Evolutionary conservation across 768 basidiomycete genomes (phyloP), one percentile per base, ranked within the genome.

Genomic region (Nidularia sp.): DNA sequence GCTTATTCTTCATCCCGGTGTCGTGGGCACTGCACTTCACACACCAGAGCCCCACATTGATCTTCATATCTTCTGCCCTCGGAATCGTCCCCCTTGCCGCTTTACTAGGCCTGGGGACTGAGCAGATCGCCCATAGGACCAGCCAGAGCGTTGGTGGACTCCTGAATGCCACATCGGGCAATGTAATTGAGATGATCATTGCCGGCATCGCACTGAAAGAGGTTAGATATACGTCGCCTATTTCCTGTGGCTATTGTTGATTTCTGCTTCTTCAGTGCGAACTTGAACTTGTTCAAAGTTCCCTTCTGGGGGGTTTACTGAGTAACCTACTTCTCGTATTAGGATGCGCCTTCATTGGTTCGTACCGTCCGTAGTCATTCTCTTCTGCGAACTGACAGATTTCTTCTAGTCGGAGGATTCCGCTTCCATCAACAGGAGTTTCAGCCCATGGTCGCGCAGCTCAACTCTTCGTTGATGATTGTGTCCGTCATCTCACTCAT

Each of bases 281-380:
- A 59, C 65, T 82, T 4, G 74, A 75, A 45, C 70, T 80, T 32
- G 79, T 81, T 13, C 80, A 80, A 55, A 77, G 78, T 43, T 72
- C 75, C 3, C 62, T 81, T 6, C 68, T 81, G 9, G 80, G 80
- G 42, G 77, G 77, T 22, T 70, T 80, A 32, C 54, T 83, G 39
- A 78, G 76, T 55, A 67, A 94, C 84, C 66, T 94, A 84, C 77
- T 94, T 81, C 75, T 95, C 80, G 72, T 94, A 77, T 64, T 93
- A 79, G 51, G 93, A 85, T 69, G 93, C 86, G 66, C 88, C 67
- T 59, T 93, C 83, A 64, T 94, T 80, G 59, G 85, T 80, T 51
- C 82, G 76, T 85, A 82, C 85, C 65, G 4, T 83, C 80, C n/a
- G 83, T 82, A 15, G 2, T 50, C 34, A 34, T 5, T 22, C 1